phyloP scores from a whole-genome alignment of 495 filamentous ascomycete genomes.

The Cercophora newfieldiana region DNA sequence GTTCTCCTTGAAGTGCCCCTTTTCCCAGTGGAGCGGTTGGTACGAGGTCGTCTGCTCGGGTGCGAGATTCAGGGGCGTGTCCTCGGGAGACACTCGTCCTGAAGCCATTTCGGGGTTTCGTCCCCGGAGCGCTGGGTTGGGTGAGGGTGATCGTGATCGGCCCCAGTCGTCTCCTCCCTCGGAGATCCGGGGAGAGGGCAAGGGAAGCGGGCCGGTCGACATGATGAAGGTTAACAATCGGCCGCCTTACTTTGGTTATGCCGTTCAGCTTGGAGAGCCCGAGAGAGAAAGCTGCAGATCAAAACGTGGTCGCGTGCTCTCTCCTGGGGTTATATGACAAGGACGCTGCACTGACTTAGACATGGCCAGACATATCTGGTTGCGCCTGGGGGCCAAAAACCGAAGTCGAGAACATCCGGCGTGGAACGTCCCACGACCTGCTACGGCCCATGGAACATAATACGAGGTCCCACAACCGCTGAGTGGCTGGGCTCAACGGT shows the following conservation, averaged over 20 bases:
- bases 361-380: background rate
- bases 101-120: background rate
- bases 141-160: background rate
- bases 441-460: background rate
- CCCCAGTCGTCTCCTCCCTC: background rate
- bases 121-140: background rate
- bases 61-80: background rate
- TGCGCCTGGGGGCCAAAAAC: background rate
- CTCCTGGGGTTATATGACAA: background rate
- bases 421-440: background rate
- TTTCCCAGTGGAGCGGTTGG: background rate
- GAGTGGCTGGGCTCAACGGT: background rate
- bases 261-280: too few species aligned
- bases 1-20: background rate
- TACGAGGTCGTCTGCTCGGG: background rate
- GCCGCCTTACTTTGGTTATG: too few species aligned
- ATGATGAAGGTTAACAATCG: background rate
- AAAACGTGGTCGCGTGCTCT: background rate
- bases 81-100: background rate
- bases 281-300: background rate
- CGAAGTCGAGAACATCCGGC: background rate
- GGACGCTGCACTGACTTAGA: background rate
- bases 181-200: background rate
- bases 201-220: background rate
- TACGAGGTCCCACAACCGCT: background rate